Evolutionary conservation across 2,329 filamentous ascomycete species (phyloP).

Genomic region (Dothistroma septosporum): DNA sequence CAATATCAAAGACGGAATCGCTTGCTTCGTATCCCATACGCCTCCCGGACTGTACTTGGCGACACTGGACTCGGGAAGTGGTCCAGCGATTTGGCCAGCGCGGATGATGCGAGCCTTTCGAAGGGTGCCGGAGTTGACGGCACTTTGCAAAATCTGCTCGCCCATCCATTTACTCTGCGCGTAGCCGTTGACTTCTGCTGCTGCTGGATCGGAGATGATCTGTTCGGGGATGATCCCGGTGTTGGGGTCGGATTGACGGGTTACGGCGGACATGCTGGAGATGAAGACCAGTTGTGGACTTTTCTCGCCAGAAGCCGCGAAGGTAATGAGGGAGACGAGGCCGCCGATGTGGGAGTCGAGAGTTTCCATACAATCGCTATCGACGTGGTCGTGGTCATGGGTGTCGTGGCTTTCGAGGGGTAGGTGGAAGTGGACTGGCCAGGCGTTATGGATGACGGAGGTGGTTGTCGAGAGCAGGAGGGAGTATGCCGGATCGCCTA

Average conservation of each 20-base stretch:
- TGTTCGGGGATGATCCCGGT: neutral
- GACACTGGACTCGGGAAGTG: neutral
- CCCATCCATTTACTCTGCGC: neutral
- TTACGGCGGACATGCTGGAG: neutral
- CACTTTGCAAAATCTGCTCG: neutral
- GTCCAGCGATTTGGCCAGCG: neutral
- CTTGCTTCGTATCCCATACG: neutral
- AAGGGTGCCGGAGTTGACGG: neutral
- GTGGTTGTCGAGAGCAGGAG: slow-evolving; percentile 23
- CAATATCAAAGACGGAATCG: neutral
- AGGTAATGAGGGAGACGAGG: neutral
- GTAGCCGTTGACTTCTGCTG: neutral
- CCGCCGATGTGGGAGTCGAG: neutral
- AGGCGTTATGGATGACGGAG: slow-evolving; percentile 37
- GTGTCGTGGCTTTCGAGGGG: slow-evolving; percentile 20
- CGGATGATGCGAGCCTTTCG: neutral
- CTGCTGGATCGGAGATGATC: neutral
- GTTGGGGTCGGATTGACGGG: neutral
- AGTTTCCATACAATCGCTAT: neutral
- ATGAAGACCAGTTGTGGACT: neutral
- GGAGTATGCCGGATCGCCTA: slow-evolving; percentile 21
- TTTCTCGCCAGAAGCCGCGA: neutral
- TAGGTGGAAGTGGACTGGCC: slow-evolving; percentile 38
- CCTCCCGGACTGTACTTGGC: neutral
- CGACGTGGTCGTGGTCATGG: neutral